Conservation (phyloP, 768 basidiomycete species). For the Lyophyllum semitale region DNA sequence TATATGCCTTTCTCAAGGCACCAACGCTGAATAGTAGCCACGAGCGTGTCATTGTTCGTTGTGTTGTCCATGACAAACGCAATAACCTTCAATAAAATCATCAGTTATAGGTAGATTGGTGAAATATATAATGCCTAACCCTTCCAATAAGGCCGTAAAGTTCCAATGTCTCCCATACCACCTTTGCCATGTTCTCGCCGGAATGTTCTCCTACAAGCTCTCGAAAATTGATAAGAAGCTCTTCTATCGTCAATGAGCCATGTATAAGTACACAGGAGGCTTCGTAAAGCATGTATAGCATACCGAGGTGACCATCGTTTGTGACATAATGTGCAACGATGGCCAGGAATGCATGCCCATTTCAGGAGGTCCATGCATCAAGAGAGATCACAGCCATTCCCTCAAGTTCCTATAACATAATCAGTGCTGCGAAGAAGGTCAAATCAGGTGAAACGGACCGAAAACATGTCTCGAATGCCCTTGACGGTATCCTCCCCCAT, state of each 20-base stretch:
- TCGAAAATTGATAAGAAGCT: conserved; percentile 35
- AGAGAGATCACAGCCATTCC: conserved; percentile 19
- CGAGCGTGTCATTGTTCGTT: conserved; percentile 36
- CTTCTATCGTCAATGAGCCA: conserved; percentile 23
- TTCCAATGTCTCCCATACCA: conserved; percentile 29
- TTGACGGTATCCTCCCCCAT: background rate
- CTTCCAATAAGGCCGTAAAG: conserved; percentile 25
- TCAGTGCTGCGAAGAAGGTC: background rate
- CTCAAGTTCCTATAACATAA: conserved; percentile 13
- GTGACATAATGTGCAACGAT: conserved; percentile 24
- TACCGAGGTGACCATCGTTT: conserved; percentile 22
- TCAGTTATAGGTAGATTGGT: background rate
- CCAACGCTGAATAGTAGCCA: conserved; percentile 18
- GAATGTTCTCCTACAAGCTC: conserved; percentile 35
- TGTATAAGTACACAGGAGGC: background rate
- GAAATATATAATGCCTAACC: conserved; percentile 11
- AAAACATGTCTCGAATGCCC: background rate
- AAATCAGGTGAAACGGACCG: background rate
- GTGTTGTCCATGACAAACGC: conserved; percentile 37
- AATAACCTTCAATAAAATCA: conserved; percentile 24
- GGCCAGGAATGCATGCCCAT: conserved; percentile 24
- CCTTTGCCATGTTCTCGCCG: conserved; percentile 35
- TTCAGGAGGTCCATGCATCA: conserved; percentile 27
- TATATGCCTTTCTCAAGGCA: conserved; percentile 17
- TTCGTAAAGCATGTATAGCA: no score